Percentiles rank a stretch among this genome's conserved stretches.
Conservation (phyloP, 495 filamentous ascomycete genomes). For the Symbiotaphrina buchneri region DNA sequence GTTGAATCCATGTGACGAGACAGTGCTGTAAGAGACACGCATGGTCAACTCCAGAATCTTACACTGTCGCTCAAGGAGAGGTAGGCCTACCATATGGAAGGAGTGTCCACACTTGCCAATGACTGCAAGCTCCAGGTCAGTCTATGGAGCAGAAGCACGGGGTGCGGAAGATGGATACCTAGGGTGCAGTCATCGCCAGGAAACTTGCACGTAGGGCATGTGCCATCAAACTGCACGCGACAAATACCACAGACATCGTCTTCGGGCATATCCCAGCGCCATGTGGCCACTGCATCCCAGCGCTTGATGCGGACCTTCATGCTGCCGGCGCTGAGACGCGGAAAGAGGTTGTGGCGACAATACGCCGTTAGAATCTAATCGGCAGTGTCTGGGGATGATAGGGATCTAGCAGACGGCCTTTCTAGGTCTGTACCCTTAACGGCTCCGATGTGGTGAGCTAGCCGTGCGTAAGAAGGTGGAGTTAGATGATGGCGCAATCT, state of each 20-base stretch:
- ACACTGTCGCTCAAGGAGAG: not conserved
- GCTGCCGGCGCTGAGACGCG: too few species aligned
- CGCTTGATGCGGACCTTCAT: constrained; percentile 92
- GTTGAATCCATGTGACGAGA: constrained; percentile 85
- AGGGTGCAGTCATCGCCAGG: constrained; percentile 90
- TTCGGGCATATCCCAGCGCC: constrained; percentile 94
- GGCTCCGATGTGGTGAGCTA: too few species aligned
- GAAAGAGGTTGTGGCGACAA: not conserved
- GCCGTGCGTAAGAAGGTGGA: too few species aligned
- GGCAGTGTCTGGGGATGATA: too few species aligned
- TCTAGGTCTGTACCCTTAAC: too few species aligned
- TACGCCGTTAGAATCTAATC: not conserved
- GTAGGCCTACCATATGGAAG: constrained; percentile 63
- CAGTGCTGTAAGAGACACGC: constrained; percentile 54
- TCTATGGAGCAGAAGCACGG: not conserved
- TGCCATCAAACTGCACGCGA: constrained; percentile 91
- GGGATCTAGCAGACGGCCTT: too few species aligned
- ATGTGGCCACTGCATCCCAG: constrained; percentile 87
- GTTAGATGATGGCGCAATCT: too few species aligned
- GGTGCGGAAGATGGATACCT: constrained; percentile 23
- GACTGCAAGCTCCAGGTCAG: constrained; percentile 25
- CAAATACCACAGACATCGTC: constrained; percentile 98
- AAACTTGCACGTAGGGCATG: constrained; percentile 93
- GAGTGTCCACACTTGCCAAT: constrained; percentile 91
- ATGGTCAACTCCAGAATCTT: constrained; percentile 6